Base-by-base conservation (phyloP, 192 early-diverging fungal genomes). In the Gonapodya prolifera region DNA sequence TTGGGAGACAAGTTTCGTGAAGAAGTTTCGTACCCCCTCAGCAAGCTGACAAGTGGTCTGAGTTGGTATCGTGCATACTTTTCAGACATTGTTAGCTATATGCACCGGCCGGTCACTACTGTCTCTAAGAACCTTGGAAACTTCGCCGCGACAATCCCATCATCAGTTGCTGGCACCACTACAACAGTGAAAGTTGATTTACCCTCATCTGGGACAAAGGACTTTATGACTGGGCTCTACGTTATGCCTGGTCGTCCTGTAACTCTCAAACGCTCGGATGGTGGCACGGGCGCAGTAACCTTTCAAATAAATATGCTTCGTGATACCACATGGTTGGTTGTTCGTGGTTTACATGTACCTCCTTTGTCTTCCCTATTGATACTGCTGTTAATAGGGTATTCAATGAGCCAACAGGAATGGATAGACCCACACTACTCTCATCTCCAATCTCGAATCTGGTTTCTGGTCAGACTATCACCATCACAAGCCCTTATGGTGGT, bases 251-350 rank as follows among this genome's bases (percentile, higher is more conserved):
- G 45, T 16, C 8, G 45, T 8, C 23, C 45, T 8, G 23, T 61
- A 23, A 61, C 45, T 8, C 45, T 61, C 8, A 61, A 61, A 61
- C 8, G 45, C 8, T 23, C 23, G 45, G 45, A 61, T 61, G 8
- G 8, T 8, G 23, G 45, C 45, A 61, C 45, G 8, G 45, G 8
- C 23, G 8, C 45, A 16, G 8, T 61, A 61, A 61, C 45, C 45
- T 16, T 61, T 61, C 45, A 61, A 61, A 61, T 61, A 8, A 61
- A 61, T 61, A 61, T 61, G 45, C 23, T 61, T 23, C 45, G 45
- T 61, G 45, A 61, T 61, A 61, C 45, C 45, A 61, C 45, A 61
- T 61, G 45, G 45, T 61, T n/a, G n/a, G n/a, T n/a, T n/a, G n/a
- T n/a, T n/a, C n/a, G n/a, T n/a, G n/a, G n/a, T n/a, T n/a, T n/a